A percentile compares a stretch with the other conserved stretches of the same genome.
These are phyloP conservation scores for Didymella glomerata DNA, from an alignment of 2,329 filamentous ascomycete species.

Conservation along the genomic window DNA sequence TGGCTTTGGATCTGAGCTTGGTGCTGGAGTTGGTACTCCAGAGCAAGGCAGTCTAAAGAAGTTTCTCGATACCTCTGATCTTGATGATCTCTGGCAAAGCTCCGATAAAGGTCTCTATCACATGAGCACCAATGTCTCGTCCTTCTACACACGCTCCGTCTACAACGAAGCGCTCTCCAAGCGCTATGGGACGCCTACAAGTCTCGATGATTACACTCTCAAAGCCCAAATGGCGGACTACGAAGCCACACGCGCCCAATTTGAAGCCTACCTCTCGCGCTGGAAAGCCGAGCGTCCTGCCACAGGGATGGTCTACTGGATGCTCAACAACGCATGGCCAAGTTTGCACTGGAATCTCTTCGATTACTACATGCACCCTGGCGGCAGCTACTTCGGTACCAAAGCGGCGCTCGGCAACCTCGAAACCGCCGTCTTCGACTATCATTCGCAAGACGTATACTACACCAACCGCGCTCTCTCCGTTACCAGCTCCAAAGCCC, in stretches of 20 bases:
- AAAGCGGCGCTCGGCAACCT: constrained; percentile 56
- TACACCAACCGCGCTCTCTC: constrained; percentile 61
- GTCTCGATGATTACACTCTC: constrained; percentile 65
- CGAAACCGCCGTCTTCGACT: constrained; percentile 67
- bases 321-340: constrained; percentile 72
- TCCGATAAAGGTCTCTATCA: constrained; percentile 65
- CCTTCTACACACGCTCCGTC: constrained; percentile 64
- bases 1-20: constrained; percentile 70
- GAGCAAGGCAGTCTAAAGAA: constrained; percentile 62
- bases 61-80: constrained; percentile 62
- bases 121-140: constrained; percentile 65
- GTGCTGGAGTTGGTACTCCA: constrained; percentile 69
- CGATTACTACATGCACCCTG: constrained; percentile 68
- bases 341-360: constrained; percentile 71
- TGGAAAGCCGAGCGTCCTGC: constrained; percentile 63
- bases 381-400: constrained; percentile 67
- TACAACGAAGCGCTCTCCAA: constrained; percentile 65
- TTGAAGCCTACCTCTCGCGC: constrained; percentile 63
- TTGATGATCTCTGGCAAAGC: constrained; percentile 65
- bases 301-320: constrained; percentile 72
- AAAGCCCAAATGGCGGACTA: constrained; percentile 71
- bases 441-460: constrained; percentile 56
- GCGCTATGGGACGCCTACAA: constrained; percentile 62
- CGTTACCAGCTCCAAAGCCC: constrained; percentile 2
- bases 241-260: constrained; percentile 68